Conservation (phyloP, 306 rosid species). For the Malus domestica region ASM211411v1 NC_041800.1:12001001-12001500, state of each 20-base stretch:
- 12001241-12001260: not conserved
- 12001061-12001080: not conserved
- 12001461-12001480: not conserved
- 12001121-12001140: not conserved
- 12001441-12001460: not conserved
- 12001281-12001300: not conserved
- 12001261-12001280: not conserved
- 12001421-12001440: not conserved
- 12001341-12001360: not conserved
- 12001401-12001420: not conserved
- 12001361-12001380: not conserved
- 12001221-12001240: not conserved
- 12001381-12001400: not conserved
- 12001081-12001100: not conserved
- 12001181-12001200: not conserved
- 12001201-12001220: not conserved
- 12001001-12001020: not conserved
- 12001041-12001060: not conserved
- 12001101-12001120: not conserved
- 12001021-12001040: not conserved
- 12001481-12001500: too few species aligned
- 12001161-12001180: not conserved
- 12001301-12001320: not conserved
- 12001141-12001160: not conserved
- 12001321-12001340: not conserved